Evolutionary conservation across 2,329 filamentous ascomycete species (phyloP).

Genomic region (Dactylellina sp.): DNA sequence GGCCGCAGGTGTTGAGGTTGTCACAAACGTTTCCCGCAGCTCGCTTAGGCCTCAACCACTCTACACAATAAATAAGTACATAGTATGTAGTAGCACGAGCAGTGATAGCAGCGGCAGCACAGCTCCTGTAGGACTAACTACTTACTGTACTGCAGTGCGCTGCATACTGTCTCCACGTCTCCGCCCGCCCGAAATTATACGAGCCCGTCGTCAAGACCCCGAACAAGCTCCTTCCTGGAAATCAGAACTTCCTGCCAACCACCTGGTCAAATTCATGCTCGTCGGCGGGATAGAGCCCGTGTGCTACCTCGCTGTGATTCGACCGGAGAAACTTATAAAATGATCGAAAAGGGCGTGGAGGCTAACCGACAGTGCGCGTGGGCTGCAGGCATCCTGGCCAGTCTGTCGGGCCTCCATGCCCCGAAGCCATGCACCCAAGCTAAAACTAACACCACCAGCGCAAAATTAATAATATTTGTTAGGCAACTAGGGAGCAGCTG

Average conservation of each 20-base stretch:
- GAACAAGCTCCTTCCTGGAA: not conserved
- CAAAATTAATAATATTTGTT: slow-evolving; percentile 1
- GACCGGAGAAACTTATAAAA: slow-evolving; percentile 47
- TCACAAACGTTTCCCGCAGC: slow-evolving; percentile 33
- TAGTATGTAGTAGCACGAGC: no score
- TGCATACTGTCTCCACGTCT: no score
- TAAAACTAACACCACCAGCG: slow-evolving; percentile 1
- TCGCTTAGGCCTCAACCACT: slow-evolving; percentile 31
- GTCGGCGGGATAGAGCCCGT: slow-evolving; percentile 50
- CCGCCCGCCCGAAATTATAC: no score
- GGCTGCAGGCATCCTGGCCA: slow-evolving; percentile 44
- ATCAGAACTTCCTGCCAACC: not conserved
- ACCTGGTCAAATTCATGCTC: not conserved
- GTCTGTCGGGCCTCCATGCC: slow-evolving; percentile 51
- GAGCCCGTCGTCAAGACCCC: no score
- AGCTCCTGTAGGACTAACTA: no score
- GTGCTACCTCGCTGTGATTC: slow-evolving; percentile 2
- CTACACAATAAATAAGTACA: no score
- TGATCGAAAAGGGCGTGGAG: slow-evolving; percentile 32
- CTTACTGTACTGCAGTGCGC: no score
- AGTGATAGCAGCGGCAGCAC: no score
- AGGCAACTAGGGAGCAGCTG: slow-evolving; percentile 16
- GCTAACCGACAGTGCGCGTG: slow-evolving; percentile 26
- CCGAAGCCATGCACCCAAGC: slow-evolving; percentile 24
- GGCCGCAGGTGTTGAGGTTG: slow-evolving; percentile 26